Evolutionary conservation across 257 asterid species (phyloP), one percentile per base, ranked within the genome.

Genomic region (Rehmannia glutinosa): DNA sequence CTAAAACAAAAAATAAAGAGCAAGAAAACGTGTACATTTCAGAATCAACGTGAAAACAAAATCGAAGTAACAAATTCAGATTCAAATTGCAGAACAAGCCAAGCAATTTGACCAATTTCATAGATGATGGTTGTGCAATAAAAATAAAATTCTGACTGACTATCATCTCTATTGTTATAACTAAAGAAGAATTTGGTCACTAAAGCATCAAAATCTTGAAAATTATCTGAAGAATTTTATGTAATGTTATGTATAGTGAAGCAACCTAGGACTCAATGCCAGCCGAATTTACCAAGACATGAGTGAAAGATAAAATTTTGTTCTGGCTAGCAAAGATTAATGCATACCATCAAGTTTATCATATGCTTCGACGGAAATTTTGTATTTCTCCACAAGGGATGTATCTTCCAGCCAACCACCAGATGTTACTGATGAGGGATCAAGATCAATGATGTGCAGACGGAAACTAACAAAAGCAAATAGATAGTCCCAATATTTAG

Each of bases 321-420:
- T 66, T 41, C 7, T 47, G 3, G 49, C n/a, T 24, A 28, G 5
- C 55, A 61, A 66, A 42, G 8, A 57, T 8, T 30, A 65, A 35
- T 19, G 41, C 72, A 59, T 81, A 93, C 99, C 96, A 46, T 85
- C 96, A 65, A 72, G 95, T 81, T 88, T 93, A 55, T 32, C 86
- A 79, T 82, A 93, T 51, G 96, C 96, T 77, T 93, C 99, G 13
- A 90, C 97, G 43, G 99, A 90, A 65, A 93, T 93, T 38, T 84
- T 93, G 78, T 86, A 93, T 80, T 90, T 93, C 82, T 93, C 99
- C 71, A 90, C 99, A 33, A 88, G 93, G 57, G 99, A 90, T 38
- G 96, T 88, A 64, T 93, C 95, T 57, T 93, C 99, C 73, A 93
- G 80, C 99, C 99, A 93, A 82, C 99, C 97, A 51, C 99, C 99